phyloP scores from a whole-genome alignment of 371 early-diverging fungal genomes.

The Rhizopus arrhizus region DNA sequence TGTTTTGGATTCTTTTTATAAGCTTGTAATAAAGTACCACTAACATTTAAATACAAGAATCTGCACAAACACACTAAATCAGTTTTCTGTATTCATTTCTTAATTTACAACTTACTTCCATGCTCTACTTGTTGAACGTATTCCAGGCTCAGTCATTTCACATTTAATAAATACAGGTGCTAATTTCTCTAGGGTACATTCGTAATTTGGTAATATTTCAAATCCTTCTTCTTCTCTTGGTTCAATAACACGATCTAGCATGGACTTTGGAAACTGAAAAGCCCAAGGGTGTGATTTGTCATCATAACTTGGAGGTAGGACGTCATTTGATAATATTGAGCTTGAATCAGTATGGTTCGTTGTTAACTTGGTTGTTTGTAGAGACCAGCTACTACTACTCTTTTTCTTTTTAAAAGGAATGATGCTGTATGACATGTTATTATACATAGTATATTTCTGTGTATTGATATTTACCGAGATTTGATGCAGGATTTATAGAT shows the following conservation, averaged over 20 bases:
- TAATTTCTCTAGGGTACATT: constrained; percentile 26
- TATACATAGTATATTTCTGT: not conserved
- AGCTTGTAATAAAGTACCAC: constrained; percentile 23
- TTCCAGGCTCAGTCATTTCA: constrained; percentile 21
- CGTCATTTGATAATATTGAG: constrained; percentile 1
- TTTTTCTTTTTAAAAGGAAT: constrained; percentile 13
- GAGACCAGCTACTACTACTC: constrained; percentile 31
- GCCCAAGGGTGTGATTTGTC: constrained; percentile 31
- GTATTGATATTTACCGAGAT: not conserved
- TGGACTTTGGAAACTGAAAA: constrained; percentile 17
- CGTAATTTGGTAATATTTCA: constrained; percentile 32
- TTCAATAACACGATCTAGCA: constrained; percentile 10
- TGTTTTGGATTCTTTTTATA: constrained; percentile 22
- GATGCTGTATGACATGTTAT: not conserved
- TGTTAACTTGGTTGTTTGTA: not conserved
- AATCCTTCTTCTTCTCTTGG: constrained; percentile 37
- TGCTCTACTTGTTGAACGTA: constrained; percentile 26
- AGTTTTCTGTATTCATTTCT: not conserved
- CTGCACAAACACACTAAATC: constrained; percentile 3
- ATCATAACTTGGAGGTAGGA: constrained; percentile 25
- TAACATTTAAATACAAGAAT: constrained; percentile 15
- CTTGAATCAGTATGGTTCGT: not conserved
- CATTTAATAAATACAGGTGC: constrained; percentile 27
- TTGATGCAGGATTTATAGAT: no score
- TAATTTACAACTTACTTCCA: constrained; percentile 29